Percentiles rank a stretch among this genome's conserved stretches.
phyloP scores from a whole-genome alignment of 2,329 filamentous ascomycete species.

The Colletotrichum sidae region DNA sequence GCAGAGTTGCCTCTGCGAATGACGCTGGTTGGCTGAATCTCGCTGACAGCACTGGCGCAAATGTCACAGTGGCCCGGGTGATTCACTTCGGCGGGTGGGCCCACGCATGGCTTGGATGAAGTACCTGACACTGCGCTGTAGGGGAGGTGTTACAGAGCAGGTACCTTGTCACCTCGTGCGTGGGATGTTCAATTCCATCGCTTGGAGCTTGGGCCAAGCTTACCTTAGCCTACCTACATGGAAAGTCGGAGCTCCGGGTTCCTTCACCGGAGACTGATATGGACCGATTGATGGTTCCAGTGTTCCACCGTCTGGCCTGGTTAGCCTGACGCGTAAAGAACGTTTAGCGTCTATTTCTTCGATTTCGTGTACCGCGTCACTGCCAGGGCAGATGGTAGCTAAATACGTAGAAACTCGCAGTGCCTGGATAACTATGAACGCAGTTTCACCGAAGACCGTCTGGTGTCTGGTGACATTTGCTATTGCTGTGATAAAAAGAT shows the following conservation, averaged over 20 bases:
- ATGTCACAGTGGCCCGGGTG: background rate
- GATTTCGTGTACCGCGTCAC: background rate
- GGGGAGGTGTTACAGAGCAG: too few relatives aligned
- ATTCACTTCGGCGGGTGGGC: constrained; percentile 5
- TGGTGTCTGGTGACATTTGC: background rate
- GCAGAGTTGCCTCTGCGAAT: background rate
- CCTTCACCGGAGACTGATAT: background rate
- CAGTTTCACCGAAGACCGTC: too few relatives aligned
- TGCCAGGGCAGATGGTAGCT: too few relatives aligned
- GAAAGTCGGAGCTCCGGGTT: constrained; percentile 11
- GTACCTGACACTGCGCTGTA: too few relatives aligned
- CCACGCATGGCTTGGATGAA: background rate
- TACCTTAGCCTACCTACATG: background rate
- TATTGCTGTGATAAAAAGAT: background rate
- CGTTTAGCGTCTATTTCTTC: constrained; percentile 1
- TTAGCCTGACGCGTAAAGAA: background rate
- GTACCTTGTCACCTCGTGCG: too few relatives aligned
- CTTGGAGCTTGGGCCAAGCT: constrained; percentile 25
- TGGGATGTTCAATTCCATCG: background rate
- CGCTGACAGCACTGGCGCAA: background rate
- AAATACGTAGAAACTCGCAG: too few relatives aligned
- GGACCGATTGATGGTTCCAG: too few relatives aligned
- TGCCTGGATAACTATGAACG: too few relatives aligned
- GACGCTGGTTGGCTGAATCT: constrained; percentile 31
- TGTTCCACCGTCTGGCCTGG: background rate